A percentile compares a stretch with the other conserved stretches of the same genome.
Evolutionary conservation across 768 basidiomycete genomes (phyloP).

Genomic region (Leucocoprinus sp.): DNA sequence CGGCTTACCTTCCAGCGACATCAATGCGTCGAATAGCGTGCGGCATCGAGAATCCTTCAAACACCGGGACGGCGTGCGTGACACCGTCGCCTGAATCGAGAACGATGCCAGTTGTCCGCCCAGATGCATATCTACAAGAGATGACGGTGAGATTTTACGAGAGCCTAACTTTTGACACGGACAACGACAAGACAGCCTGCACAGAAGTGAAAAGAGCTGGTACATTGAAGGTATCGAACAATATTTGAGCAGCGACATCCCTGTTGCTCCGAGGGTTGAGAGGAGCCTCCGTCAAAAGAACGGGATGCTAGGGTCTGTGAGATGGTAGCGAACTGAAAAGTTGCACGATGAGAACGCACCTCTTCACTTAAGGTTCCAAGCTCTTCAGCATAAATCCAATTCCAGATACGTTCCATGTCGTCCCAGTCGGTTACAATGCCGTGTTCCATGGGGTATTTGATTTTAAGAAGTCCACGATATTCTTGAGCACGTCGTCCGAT

Average conservation of each 20-base stretch:
- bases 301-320: slow-evolving; percentile 69
- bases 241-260: slow-evolving; percentile 95
- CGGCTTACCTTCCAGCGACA: slow-evolving; percentile 78
- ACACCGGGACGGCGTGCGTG: slow-evolving; percentile 97
- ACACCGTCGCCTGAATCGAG: slow-evolving; percentile 98
- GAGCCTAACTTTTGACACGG: slow-evolving; percentile 23
- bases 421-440: slow-evolving; percentile 99
- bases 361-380: slow-evolving; percentile 94
- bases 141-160: slow-evolving; percentile 11
- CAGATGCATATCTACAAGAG: slow-evolving; percentile 82
- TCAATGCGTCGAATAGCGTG: slow-evolving; percentile 96
- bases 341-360: slow-evolving; percentile 36
- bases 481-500: slow-evolving; percentile 95
- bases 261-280: slow-evolving; percentile 95
- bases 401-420: slow-evolving; percentile 99
- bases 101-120: slow-evolving; percentile 97
- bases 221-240: slow-evolving; percentile 99
- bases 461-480: slow-evolving; percentile 89
- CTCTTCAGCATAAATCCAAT: slow-evolving; percentile 94
- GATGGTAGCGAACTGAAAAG: slow-evolving; percentile 12
- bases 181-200: slow-evolving; percentile 95
- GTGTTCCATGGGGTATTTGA: slow-evolving; percentile 99
- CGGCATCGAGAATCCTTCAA: slow-evolving; percentile 98
- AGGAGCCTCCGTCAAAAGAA: slow-evolving; percentile 94
- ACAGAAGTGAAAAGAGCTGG: slow-evolving; percentile 95